phyloP scores from a whole-genome alignment of 768 basidiomycete species.

The Pleurotus platypus region DNA sequence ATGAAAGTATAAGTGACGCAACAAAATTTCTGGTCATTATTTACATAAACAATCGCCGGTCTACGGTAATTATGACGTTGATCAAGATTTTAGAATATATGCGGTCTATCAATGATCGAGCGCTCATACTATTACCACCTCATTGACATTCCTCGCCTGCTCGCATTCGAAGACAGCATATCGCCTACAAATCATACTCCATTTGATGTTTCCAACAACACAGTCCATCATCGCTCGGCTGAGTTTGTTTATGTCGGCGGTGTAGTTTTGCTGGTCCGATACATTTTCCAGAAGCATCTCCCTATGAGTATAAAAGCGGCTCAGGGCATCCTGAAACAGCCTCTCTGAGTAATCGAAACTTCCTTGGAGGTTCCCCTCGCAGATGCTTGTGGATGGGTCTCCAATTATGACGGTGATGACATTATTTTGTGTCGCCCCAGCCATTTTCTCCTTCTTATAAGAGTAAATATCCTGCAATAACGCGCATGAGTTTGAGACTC shows the following conservation, averaged over 20 bases:
- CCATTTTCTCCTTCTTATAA: conserved; percentile 1
- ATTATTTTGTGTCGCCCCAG: not conserved
- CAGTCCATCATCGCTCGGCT: conserved; percentile 6
- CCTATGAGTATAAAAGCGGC: not conserved
- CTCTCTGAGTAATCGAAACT: not conserved
- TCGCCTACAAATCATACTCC: conserved; percentile 4
- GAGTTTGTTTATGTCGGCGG: not conserved
- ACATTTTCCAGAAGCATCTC: not conserved
- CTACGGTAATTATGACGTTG: too few relatives aligned
- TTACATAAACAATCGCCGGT: too few relatives aligned
- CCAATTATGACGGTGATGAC: conserved; percentile 1
- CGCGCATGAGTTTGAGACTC: not conserved
- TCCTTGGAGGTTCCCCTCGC: not conserved
- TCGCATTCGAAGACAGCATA: conserved; percentile 3
- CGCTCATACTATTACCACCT: not conserved
- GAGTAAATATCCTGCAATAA: conserved; percentile 1
- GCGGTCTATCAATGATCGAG: too few relatives aligned
- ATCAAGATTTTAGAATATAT: too few relatives aligned
- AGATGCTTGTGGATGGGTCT: not conserved
- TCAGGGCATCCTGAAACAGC: not conserved
- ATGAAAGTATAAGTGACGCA: too few relatives aligned
- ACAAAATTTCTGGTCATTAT: too few relatives aligned
- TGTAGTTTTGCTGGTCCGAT: not conserved
- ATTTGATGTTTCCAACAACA: conserved; percentile 2
- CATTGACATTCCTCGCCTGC: not conserved